These are phyloP conservation scores for Gamarada debralockiae DNA, from an alignment of 495 filamentous ascomycete species.

Conservation along the genomic window DNA sequence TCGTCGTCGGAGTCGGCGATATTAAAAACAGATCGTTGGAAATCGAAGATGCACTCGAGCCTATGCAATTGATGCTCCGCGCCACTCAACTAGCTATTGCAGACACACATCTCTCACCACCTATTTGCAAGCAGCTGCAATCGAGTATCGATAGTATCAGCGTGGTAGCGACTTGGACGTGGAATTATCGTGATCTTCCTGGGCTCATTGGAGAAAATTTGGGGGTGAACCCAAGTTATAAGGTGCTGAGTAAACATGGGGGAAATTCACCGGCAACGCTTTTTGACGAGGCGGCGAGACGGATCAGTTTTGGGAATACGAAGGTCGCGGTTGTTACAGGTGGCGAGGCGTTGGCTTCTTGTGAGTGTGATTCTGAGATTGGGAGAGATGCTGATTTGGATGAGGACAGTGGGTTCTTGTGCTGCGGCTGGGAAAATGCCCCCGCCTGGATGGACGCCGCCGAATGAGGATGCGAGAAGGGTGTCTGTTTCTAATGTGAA, in stretches of 20 bases:
- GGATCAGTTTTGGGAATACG: conserved; percentile 40
- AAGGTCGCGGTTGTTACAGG: conserved; percentile 50
- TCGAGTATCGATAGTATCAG: conserved; percentile 47
- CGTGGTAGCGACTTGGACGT: conserved; percentile 56
- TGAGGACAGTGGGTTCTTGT: conserved; percentile 29
- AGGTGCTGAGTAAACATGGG: conserved; percentile 44
- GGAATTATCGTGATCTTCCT: conserved; percentile 50
- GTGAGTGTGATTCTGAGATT: conserved; percentile 32
- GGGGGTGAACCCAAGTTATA: conserved; percentile 33
- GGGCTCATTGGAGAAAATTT: conserved; percentile 38
- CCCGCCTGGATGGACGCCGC: conserved; percentile 43
- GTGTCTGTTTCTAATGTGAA: conserved; percentile 34
- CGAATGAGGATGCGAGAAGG: conserved; percentile 27
- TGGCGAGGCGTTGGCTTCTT: conserved; percentile 51
- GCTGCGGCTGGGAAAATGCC: conserved; percentile 36
- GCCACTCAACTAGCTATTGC: conserved; percentile 40
- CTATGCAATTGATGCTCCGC: conserved; percentile 45
- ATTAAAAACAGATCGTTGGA: conserved; percentile 43
- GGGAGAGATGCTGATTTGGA: conserved; percentile 18
- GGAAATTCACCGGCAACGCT: conserved; percentile 50
- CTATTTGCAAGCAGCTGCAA: conserved; percentile 28
- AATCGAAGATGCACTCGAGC: conserved; percentile 50
- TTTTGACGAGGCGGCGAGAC: conserved; percentile 51
- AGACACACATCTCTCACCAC: conserved; percentile 30
- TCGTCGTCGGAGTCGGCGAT: conserved; percentile 52